Conservation (phyloP, 805 yeast species). For the Ogataea haglerorum region DNA sequence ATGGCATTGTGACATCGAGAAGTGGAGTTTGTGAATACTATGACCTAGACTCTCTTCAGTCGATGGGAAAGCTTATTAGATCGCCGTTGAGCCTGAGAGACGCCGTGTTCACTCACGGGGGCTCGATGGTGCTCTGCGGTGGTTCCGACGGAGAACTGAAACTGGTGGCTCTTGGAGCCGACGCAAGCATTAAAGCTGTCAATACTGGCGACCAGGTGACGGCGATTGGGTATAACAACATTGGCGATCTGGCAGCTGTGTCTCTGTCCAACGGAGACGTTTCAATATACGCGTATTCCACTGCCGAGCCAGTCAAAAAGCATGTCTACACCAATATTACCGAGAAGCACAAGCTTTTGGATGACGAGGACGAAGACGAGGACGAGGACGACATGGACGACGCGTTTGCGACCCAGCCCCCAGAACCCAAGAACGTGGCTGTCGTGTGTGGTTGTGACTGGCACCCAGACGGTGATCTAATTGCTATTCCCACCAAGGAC, state of each 20-base stretch:
- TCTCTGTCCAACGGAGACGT: constrained; percentile 60
- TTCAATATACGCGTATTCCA: constrained; percentile 50
- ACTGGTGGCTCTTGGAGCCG: constrained; percentile 42
- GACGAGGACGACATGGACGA: constrained; percentile 29
- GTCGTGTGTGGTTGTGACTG: constrained; percentile 40
- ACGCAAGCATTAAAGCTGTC: constrained; percentile 31
- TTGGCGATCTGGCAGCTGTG: constrained; percentile 54
- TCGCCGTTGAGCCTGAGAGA: constrained; percentile 49
- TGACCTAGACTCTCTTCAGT: constrained; percentile 28
- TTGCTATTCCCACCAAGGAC: constrained; percentile 62
- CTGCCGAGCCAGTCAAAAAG: constrained; percentile 51
- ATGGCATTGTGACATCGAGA: constrained; percentile 35
- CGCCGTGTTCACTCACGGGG: constrained; percentile 57
- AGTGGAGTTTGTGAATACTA: constrained; percentile 43
- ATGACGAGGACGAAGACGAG: constrained; percentile 44
- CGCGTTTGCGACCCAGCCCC: constrained; percentile 22
- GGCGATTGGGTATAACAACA: constrained; percentile 52
- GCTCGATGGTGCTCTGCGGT: constrained; percentile 54
- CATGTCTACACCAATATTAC: constrained; percentile 42
- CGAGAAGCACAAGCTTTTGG: constrained; percentile 32
- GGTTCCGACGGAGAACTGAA: constrained; percentile 64
- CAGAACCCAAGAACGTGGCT: constrained; percentile 2
- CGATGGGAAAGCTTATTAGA: constrained; percentile 37
- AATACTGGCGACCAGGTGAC: constrained; percentile 52
- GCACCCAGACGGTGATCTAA: constrained; percentile 65